Base-by-base conservation (phyloP, 1,284 basidiomycete genomes). In the Moesziomyces antarcticus region DNA sequence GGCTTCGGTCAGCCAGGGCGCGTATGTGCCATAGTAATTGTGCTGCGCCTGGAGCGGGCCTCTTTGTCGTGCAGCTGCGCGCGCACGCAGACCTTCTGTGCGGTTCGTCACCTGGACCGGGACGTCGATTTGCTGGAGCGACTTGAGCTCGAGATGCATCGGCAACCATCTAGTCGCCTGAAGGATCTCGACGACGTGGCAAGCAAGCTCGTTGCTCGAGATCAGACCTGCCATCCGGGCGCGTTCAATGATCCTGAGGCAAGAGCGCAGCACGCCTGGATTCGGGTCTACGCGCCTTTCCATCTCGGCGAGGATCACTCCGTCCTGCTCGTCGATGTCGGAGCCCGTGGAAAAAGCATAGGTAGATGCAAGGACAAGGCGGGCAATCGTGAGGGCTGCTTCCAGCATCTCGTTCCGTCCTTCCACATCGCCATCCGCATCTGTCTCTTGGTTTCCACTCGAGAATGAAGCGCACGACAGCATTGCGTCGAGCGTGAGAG, bases 241-340 rank as follows among this genome's bases (percentile, higher is more conserved):
- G 18, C 49, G 35, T 5, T 70, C 47, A 2, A 66, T 43, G 25
- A 74, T 41, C 21, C 55, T 50, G 22, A 74, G 55, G 10, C 62
- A 66, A 16, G 58, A 53, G 20, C 72, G 66, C 46, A 74, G 59
- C 2, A 70, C 67, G 11, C 47, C 40, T 3, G 72, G 67, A 20
- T 62, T 60, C 2, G 67, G 48, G 25, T 74, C 72, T 9, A 57
- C 66, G 8, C 65, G 57, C 9, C 48, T 49, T 14, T 69, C 65
- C 65, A 73, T 67, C 43, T 73, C 70, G 2, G 64, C 61, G 8
- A 68, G 33, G 13, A 73, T 60, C 49, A 63, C 22, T 3, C 64
- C 70, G 5, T 54, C 48, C 21, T 64, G 55, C 35, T 68, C 64
- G 25, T 68, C 57, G 8, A 55, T 41, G 20, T 42, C 54, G 16